A percentile compares a stretch with the other conserved stretches of the same genome.
These are phyloP conservation scores for Blastocladiella emersonii DNA, from an alignment of 371 early-diverging fungal species.

Conservation along the genomic window DNA sequence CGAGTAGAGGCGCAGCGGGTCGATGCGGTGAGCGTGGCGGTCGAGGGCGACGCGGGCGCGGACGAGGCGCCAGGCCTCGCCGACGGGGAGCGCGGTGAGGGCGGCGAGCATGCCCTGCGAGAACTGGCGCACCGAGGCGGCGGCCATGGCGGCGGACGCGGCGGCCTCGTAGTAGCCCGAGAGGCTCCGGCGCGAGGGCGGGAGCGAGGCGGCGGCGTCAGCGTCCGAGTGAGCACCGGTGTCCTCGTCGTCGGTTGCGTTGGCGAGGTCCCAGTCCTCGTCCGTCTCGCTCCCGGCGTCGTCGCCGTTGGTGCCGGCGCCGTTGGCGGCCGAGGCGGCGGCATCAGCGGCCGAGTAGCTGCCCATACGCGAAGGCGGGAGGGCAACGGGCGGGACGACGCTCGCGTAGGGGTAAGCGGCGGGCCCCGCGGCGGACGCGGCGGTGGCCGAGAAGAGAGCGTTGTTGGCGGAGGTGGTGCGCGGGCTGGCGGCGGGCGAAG, in stretches of 20 bases:
- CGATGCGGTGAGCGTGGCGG: background rate
- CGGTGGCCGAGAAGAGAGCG: too few relatives aligned
- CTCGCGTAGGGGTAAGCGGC: too few relatives aligned
- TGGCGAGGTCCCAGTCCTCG: slow-evolving; percentile 16
- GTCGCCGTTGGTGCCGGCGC: background rate
- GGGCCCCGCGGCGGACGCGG: too few relatives aligned
- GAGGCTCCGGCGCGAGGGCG: background rate
- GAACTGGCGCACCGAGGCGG: too few relatives aligned
- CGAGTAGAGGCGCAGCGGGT: background rate
- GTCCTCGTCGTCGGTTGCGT: slow-evolving; percentile 16
- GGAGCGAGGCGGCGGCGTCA: slow-evolving; percentile 13
- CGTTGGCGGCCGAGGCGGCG: too few relatives aligned
- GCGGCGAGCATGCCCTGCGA: slow-evolving; percentile 11
- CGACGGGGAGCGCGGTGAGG: slow-evolving; percentile 12
- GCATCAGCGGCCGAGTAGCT: too few relatives aligned
- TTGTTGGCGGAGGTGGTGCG: too few relatives aligned
- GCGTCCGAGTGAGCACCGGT: slow-evolving; percentile 19
- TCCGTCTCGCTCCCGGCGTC: slow-evolving; percentile 17
- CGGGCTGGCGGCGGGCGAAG: too few relatives aligned
- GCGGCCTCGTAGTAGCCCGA: background rate
- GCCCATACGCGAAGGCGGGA: too few relatives aligned
- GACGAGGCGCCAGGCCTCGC: slow-evolving; percentile 9
- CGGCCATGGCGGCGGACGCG: background rate
- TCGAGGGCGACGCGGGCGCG: background rate
- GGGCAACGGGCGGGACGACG: too few relatives aligned